Conservation (phyloP, 768 basidiomycete genomes). For the Auricularia cornea region DNA sequence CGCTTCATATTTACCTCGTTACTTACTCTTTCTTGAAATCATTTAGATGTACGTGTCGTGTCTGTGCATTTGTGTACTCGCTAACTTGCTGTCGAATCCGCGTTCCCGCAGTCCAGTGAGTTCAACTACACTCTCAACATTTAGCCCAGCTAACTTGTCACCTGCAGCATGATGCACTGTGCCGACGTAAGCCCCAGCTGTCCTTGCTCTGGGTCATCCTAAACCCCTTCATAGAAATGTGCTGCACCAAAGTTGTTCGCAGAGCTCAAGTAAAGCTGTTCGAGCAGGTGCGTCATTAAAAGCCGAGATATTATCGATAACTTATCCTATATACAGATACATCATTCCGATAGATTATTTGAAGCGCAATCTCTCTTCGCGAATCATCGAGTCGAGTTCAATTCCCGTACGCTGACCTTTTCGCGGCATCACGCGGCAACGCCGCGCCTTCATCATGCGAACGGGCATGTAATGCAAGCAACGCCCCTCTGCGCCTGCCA, state of each 20-base stretch:
- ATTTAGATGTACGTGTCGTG: background rate
- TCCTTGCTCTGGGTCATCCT: constrained; percentile 5
- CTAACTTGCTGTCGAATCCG: constrained; percentile 68
- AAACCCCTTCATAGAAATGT: constrained; percentile 27
- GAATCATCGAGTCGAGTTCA: no score
- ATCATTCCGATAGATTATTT: no score
- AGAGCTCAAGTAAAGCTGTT: background rate
- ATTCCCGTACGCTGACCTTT: no score
- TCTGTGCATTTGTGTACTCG: constrained; percentile 7
- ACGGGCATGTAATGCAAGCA: no score
- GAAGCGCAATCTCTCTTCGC: no score
- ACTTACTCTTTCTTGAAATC: constrained; percentile 9
- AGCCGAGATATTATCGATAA: no score
- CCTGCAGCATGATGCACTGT: constrained; percentile 80
- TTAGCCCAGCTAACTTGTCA: background rate
- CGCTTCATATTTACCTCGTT: background rate
- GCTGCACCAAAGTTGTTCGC: constrained; percentile 73
- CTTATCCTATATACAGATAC: no score
- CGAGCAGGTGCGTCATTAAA: no score
- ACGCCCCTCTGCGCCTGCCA: no score
- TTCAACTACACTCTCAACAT: no score
- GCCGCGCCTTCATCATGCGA: no score
- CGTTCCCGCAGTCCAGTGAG: constrained; percentile 11
- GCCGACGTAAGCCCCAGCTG: constrained; percentile 55
- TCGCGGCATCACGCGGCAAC: no score